Conservation (phyloP, 331 rosid species). For the Malus hybrid region DNA sequence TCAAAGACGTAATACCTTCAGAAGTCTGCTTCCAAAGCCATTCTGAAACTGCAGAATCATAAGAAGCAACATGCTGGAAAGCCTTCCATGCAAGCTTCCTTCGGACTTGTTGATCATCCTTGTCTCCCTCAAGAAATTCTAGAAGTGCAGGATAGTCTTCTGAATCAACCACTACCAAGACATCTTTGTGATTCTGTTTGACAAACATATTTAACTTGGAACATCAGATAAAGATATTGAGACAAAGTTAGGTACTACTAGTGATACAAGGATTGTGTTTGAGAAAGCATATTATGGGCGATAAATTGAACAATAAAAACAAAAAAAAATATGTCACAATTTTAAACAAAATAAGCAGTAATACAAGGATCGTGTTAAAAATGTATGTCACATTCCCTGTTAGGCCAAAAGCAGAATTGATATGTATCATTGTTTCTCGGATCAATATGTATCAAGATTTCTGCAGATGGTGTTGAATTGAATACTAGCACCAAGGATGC, state of each 20-base stretch:
- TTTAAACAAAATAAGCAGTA: neutral
- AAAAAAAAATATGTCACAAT: neutral
- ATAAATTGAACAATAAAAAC: neutral
- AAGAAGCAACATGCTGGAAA: conserved; percentile 80
- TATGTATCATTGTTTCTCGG: too few species aligned
- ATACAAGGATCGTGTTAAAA: neutral
- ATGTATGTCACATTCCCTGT: neutral
- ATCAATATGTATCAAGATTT: neutral
- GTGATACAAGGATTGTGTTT: neutral
- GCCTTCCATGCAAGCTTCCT: conserved; percentile 93
- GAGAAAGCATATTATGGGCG: neutral
- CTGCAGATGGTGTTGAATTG: too few species aligned
- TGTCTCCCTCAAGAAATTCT: conserved; percentile 61
- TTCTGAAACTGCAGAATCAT: conserved; percentile 88
- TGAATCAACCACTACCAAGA: conserved; percentile 84
- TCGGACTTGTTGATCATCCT: conserved; percentile 55
- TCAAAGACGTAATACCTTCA: conserved; percentile 38
- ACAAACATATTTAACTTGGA: conserved; percentile 12
- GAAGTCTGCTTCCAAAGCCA: conserved; percentile 89
- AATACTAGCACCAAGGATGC: too few species aligned
- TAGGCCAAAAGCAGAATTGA: neutral
- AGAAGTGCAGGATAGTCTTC: conserved; percentile 70
- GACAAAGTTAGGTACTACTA: neutral
- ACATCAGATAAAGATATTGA: neutral
- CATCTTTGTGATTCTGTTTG: conserved; percentile 83